Evolutionary conservation across 2,329 filamentous ascomycete genomes (phyloP), one percentile per base, ranked within the genome.

Genomic region (Setomelanomma holmii): DNA sequence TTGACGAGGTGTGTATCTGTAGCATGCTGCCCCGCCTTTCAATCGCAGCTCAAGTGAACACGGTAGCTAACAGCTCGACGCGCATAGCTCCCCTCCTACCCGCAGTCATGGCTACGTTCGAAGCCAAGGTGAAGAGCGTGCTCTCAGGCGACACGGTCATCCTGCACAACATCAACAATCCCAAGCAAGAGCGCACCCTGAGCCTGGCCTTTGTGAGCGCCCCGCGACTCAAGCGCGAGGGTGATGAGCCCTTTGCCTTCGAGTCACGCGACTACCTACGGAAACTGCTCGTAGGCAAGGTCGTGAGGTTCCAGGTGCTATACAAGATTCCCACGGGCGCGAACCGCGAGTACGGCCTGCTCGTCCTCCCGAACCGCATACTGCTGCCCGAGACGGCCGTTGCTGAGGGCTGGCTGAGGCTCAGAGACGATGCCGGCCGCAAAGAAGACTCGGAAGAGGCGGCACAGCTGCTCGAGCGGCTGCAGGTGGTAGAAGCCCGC

Each of bases 231-330:
- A 88, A 84, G 79, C 88, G 91, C 76, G 93, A 97, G 65, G 92
- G 90, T 51, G 93, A 97, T 69, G 93, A 97, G 84, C 87, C 89
- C 33, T 96, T 89, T 71, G 92, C 91, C 52, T 99, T 97, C 77
- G 89, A 95, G 77, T 96, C 95, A 54, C 91, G 95, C 71, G 95
- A 99, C 77, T 95, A 90, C 74, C 84, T 99, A 56, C 89, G 95
- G 68, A 87, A 89, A 62, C 81, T 93, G 45, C 83, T 89, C 35
- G 89, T 98, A 50, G 93, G 93, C 71, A 96, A 96, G 76, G 84
- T 88, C 22, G 82, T 99, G 57, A 87, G 93, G 65, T 96, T 93
- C 81, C 86, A 86, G 53, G 83, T 96, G 38, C 83, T 93, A 46
- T 98, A 99, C 79, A 90, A 89, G 54, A 89, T 98, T 54, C 92